Evolutionary conservation across 345 rosid genomes (phyloP), one percentile per base, ranked within the genome.

Genomic region (Populus euphratica): DNA sequence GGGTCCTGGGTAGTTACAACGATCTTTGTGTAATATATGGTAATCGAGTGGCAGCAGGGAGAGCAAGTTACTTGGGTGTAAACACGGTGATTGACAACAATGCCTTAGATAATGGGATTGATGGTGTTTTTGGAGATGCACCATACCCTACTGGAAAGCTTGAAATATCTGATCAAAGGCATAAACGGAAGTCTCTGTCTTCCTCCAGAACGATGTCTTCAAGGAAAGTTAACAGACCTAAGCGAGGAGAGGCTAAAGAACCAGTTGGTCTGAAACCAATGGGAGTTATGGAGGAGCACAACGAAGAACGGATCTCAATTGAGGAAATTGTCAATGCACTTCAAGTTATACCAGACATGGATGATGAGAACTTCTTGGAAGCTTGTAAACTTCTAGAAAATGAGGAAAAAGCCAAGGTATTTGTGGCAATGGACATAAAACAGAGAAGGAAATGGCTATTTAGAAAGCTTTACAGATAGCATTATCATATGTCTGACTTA

Each of bases 251-350:
- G 73, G 74, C 65, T 52, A 75, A 43, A 14, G 78, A 68, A 70
- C 76, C 67, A 39, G 49, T 29, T 16, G 59, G 80, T 59, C 63
- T 39, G 54, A 77, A 50, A 67, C 74, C 74, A 47, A 27, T 56
- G 67, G 68, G 49, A 5, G 35, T 12, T 18, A 10, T 54, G 63
- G 80, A 63, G 56, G 54, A 59, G 29, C 63, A n/a, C 27, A 25
- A 39, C 3, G 73, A 54, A 61, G 80, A 79, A 39, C 62, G 29
- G 43, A 68, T 81, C 73, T 81, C 87, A 25, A 79, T 88, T 5
- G 85, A 88, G 76, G 78, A 62, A 69, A 76, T 88, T 47, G 91
- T 88, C 1, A 81, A 80, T 69, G 87, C 91, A 49, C 89, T 88
- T 72, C 87, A 85, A 71, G 81, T 83, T 49, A 75, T 86, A 66